Evolutionary conservation across 805 yeast species (phyloP), one percentile per base, ranked within the genome.

Genomic region (Saturnispora halmiae): DNA sequence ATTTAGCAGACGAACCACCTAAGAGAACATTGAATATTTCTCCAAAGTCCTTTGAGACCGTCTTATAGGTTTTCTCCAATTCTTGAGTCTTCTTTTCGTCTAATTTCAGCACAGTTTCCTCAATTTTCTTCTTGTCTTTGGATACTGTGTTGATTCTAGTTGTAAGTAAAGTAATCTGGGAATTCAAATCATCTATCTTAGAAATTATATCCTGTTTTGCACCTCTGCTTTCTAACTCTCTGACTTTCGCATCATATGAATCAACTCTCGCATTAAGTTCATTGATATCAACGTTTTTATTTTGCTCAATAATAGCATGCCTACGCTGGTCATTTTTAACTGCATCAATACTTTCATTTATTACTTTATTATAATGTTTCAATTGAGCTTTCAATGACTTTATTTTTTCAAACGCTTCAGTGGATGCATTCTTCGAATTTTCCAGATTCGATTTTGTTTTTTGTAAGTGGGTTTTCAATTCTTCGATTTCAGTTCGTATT

Each of bases 31-130:
- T 76, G 62, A 92, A 92, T 20, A 92, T 85, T 38, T 73, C 72
- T 11, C 98, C 98, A 61, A 92, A 88, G 58, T 90, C 97, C 8
- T 64, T 71, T 4, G 90, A 77, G 7, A 92, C 97, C 54, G 83
- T 84, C 47, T 77, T 72, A 79, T 90, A 90, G 0, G 96, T 90
- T 41, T 78, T 75, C 31, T 82, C 71, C 46, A 92, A 67, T 0
- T 96, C 87, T 26, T 82, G 81, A 34, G 83, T 69, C 58, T 92
- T 88, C 61, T 87, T 84, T 37, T 82, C 83, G 54, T 90, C 87
- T 49, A 92, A 70, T 40, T 85, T 84, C 6, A 69, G 71, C 33
- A 92, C 80, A 0, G 97, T 88, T 48, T 84, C 88, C 51, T 82
- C 88, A 50, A 92, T 88, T 65, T 90, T 90, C 9, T 77, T 62